phyloP scores from a whole-genome alignment of 163 green algal species.

The Trebouxiophyceae sp. region DNA sequence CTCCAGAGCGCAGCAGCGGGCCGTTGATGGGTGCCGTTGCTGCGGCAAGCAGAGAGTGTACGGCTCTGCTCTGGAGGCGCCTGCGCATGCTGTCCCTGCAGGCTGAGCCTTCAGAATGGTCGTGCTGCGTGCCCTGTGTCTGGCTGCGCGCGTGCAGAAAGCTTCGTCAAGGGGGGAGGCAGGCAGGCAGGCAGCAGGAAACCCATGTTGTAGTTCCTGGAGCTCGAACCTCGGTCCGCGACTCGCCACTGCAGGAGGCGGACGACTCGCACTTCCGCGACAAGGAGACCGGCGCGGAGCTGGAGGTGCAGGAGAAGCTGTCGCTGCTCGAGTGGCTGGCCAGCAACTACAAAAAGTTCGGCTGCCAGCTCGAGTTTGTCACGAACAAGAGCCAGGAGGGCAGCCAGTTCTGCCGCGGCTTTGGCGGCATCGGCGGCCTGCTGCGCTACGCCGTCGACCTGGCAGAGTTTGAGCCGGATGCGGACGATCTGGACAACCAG shows the following conservation, averaged over 20 bases:
- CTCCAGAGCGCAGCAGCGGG: too few species aligned
- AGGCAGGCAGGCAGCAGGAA: too few species aligned
- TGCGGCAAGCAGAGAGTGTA: too few species aligned
- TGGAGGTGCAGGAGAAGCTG: constrained; percentile 91
- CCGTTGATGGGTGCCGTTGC: too few species aligned
- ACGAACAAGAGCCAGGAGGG: constrained; percentile 97
- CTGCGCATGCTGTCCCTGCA: too few species aligned
- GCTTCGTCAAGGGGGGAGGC: too few species aligned
- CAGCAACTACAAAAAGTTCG: constrained; percentile 98
- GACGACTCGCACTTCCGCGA: constrained; percentile 84
- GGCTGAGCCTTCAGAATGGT: too few species aligned
- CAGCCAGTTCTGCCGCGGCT: constrained; percentile 95
- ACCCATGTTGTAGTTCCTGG: too few species aligned
- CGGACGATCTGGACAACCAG: constrained; percentile 51
- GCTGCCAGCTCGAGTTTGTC: constrained; percentile 95
- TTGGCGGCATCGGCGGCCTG: constrained; percentile 94
- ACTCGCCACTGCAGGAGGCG: constrained; percentile 81
- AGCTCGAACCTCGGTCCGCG: too few species aligned
- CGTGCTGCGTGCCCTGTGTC: too few species aligned
- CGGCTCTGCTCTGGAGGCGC: too few species aligned
- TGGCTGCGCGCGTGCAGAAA: too few species aligned
- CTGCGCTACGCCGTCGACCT: constrained; percentile 79
- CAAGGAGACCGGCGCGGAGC: constrained; percentile 71
- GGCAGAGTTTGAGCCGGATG: constrained; percentile 72
- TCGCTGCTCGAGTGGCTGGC: constrained; percentile 96